phyloP scores from a whole-genome alignment of 495 filamentous ascomycete species.

The Usnea hakonensis region DNA sequence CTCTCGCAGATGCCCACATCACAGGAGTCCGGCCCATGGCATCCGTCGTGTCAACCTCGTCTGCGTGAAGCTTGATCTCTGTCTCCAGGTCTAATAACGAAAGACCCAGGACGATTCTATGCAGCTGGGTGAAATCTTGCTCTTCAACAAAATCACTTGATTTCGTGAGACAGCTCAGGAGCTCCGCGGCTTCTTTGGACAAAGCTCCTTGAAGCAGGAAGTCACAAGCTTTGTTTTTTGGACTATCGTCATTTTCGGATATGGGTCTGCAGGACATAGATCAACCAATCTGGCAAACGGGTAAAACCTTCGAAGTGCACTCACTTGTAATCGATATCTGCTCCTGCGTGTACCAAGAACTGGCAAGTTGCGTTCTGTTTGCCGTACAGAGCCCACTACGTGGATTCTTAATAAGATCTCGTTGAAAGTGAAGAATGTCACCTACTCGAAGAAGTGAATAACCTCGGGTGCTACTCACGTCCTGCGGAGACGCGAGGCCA shows the following conservation, averaged over 20 bases:
- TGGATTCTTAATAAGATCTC: neutral
- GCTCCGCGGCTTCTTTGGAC: slow-evolving; percentile 14
- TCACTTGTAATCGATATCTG: slow-evolving; percentile 27
- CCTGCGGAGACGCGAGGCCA: slow-evolving; percentile 13
- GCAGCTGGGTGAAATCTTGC: slow-evolving; percentile 26
- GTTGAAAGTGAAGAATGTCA: neutral
- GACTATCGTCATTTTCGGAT: slow-evolving; percentile 24
- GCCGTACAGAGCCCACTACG: slow-evolving; percentile 29
- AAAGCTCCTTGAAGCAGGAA: slow-evolving; percentile 11
- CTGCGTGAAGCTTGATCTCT: slow-evolving; percentile 20
- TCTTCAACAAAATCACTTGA: slow-evolving; percentile 29
- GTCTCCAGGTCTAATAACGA: slow-evolving; percentile 23
- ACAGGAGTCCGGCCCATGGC: slow-evolving; percentile 31
- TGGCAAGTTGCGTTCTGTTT: slow-evolving; percentile 27
- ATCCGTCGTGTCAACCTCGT: slow-evolving; percentile 29
- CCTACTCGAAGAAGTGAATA: slow-evolving; percentile 19
- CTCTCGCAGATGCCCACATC: slow-evolving; percentile 28
- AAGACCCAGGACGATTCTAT: slow-evolving; percentile 29
- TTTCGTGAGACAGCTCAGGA: slow-evolving; percentile 17
- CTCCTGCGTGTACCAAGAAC: slow-evolving; percentile 28
- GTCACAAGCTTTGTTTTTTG: slow-evolving; percentile 26
- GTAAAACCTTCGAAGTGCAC: neutral
- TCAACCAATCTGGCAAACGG: neutral
- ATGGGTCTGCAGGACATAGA: slow-evolving; percentile 13
- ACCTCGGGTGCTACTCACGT: slow-evolving; percentile 18